phyloP scores from a whole-genome alignment of 2,329 filamentous ascomycete genomes.

The Arthrinium phaeospermum region DNA sequence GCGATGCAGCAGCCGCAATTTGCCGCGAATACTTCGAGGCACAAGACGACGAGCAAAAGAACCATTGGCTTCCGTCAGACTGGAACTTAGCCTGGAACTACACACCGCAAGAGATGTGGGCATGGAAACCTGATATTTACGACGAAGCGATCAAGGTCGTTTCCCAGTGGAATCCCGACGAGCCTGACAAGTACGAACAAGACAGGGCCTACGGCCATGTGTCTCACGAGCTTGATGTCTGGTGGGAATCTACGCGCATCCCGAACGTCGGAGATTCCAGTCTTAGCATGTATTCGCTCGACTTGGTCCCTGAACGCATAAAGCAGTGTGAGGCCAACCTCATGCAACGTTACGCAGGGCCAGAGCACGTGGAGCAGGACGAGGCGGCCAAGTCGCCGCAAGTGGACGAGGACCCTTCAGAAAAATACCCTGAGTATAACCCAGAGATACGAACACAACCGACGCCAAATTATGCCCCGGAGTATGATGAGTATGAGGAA shows the following conservation, averaged over 20 bases:
- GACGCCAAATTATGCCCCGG: slow-evolving; percentile 35
- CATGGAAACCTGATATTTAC: slow-evolving; percentile 35
- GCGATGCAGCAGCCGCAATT: slow-evolving; percentile 58
- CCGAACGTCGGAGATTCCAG: slow-evolving; percentile 66
- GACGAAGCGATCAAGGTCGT: slow-evolving; percentile 50
- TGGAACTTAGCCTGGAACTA: slow-evolving; percentile 62
- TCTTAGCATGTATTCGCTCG: slow-evolving; percentile 64
- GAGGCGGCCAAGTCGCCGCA: slow-evolving; percentile 46
- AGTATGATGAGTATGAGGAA: slow-evolving; percentile 60
- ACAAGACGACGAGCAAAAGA: slow-evolving; percentile 54
- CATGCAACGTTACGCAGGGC: slow-evolving; percentile 58
- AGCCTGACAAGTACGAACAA: slow-evolving; percentile 63
- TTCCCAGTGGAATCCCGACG: slow-evolving; percentile 57
- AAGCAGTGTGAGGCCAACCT: slow-evolving; percentile 65
- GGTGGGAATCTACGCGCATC: slow-evolving; percentile 67
- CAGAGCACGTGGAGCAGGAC: slow-evolving; percentile 41
- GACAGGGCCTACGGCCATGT: slow-evolving; percentile 65
- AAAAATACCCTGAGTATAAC: slow-evolving; percentile 45
- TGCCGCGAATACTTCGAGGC: slow-evolving; percentile 61
- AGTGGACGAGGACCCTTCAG: slow-evolving; percentile 36
- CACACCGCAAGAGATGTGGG: slow-evolving; percentile 45
- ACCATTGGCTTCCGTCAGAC: slow-evolving; percentile 53
- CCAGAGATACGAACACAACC: slow-evolving; percentile 41
- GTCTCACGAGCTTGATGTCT: slow-evolving; percentile 68
- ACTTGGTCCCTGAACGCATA: slow-evolving; percentile 62